Base-by-base conservation (phyloP, 2,329 filamentous ascomycete genomes). In the Ceratocystis diversiconidia region DNA sequence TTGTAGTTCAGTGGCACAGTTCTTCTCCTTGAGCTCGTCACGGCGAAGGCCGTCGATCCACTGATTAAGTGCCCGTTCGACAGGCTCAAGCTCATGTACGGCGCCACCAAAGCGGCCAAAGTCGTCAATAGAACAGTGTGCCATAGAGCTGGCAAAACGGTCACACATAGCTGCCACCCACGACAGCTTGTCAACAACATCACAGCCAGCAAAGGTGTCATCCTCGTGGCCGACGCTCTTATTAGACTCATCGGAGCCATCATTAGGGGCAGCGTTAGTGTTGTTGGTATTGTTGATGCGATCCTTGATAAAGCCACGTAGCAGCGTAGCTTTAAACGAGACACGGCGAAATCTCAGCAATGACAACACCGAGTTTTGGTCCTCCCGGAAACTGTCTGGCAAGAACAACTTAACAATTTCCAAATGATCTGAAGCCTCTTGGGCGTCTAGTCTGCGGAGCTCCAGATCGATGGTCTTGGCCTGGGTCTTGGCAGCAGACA, bases 401-500 rank as follows among this genome's bases (percentile, higher is more conserved):
- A 96, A 78, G 79, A 96, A 97, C 10, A 94, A 77, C 74, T 91
- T 89, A 69, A 96, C 83, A 70, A 99, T 96, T 19, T 86, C 84
- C 32, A 99, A 81, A 72, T 97, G 92, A 73, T 96, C 89, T 48
- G 85, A 82, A 1, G 91, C 89, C 76, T 97, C 90, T 71, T 95
- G 87, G 0, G 92, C 91, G 71, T 95, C 90, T 72, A 97, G 82
- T 66, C 88, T 87, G 64, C 88, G 84, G 66, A 97, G 79, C 73
- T 97, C 92, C 36, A 96, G 80, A 70, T 96, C 92, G 68, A 99
- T 95, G 0, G 91, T 91, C 78, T 96, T 97, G 72, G 90, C 86
- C 74, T 96, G 92, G 2, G 92, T 88, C 78, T 96, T 96, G 50
- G 90, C 84, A 10, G 91, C 91, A 12, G 91, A 95, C 65, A 89